A percentile compares a stretch with the other conserved stretches of the same genome.
These are phyloP conservation scores for Fomitopsis pulvina DNA, from an alignment of 768 basidiomycete species.

Conservation along the genomic window DNA sequence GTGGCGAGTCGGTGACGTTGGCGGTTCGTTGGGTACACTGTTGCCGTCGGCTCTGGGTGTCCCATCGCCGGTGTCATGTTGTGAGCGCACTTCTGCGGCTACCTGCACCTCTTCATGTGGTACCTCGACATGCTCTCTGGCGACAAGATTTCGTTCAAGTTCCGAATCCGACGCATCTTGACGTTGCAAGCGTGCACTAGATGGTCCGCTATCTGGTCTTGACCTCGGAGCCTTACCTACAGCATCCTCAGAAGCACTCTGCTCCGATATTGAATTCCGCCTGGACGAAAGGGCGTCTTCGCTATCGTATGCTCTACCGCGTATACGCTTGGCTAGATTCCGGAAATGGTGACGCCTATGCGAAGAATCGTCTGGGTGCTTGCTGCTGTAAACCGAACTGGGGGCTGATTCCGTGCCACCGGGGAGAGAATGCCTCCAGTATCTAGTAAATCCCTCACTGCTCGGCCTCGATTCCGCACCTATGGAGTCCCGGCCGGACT, in stretches of 20 bases:
- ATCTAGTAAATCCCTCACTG: conserved; percentile 26
- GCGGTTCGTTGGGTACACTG: not conserved
- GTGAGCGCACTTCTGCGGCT: too few species aligned
- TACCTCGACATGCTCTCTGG: not conserved
- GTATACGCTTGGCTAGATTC: conserved; percentile 30
- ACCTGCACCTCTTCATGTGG: too few species aligned
- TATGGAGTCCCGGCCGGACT: conserved; percentile 40
- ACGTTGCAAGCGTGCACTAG: conserved; percentile 10
- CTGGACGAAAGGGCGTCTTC: conserved; percentile 44
- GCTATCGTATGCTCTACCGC: conserved; percentile 31
- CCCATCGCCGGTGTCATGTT: not conserved
- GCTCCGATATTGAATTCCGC: conserved; percentile 39
- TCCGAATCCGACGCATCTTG: conserved; percentile 4
- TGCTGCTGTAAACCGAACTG: conserved; percentile 30
- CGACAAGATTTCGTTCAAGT: not conserved
- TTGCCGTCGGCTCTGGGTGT: not conserved
- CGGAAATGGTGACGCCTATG: conserved; percentile 37
- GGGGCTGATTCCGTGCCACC: conserved; percentile 20
- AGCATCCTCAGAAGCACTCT: conserved; percentile 17
- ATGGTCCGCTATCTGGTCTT: conserved; percentile 7
- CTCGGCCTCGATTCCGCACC: conserved; percentile 40
- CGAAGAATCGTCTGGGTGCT: conserved; percentile 31
- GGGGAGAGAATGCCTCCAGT: conserved; percentile 14
- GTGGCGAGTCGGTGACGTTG: not conserved
- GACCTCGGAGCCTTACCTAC: conserved; percentile 9